A percentile compares a stretch with the other conserved stretches of the same genome.
phyloP scores from a whole-genome alignment of 2,329 filamentous ascomycete genomes.

The Hypoxylon sp. region DNA sequence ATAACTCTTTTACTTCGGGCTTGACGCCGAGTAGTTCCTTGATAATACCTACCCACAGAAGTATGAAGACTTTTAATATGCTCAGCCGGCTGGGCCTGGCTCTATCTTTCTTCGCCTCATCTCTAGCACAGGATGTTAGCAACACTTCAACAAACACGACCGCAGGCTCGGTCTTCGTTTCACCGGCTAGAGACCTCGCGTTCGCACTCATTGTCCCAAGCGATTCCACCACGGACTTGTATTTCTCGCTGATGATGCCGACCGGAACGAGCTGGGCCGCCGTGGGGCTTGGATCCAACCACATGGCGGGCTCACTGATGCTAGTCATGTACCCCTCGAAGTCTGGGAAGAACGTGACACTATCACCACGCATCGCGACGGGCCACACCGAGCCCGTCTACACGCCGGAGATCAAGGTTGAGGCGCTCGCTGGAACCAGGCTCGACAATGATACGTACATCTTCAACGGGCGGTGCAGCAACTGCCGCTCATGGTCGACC shows the following conservation, averaged over 20 bases:
- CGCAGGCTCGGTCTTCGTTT: slow-evolving; percentile 50
- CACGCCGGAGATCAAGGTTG: slow-evolving; percentile 60
- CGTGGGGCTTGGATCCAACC: slow-evolving; percentile 67
- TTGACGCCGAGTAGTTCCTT: slow-evolving; percentile 16
- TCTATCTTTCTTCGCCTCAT: slow-evolving; percentile 25
- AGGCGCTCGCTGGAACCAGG: slow-evolving; percentile 63
- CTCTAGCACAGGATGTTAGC: slow-evolving; percentile 40
- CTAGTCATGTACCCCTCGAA: slow-evolving; percentile 68
- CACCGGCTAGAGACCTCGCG: slow-evolving; percentile 60
- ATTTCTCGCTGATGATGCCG: slow-evolving; percentile 68
- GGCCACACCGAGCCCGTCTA: slow-evolving; percentile 68
- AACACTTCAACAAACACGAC: slow-evolving; percentile 34
- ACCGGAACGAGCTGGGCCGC: slow-evolving; percentile 65
- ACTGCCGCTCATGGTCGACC: slow-evolving; percentile 67
- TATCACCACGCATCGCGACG: slow-evolving; percentile 67
- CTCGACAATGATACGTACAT: slow-evolving; percentile 63
- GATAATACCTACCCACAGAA: slow-evolving; percentile 6
- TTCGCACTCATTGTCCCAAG: slow-evolving; percentile 83
- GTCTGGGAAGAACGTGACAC: slow-evolving; percentile 65
- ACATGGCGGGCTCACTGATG: slow-evolving; percentile 68
- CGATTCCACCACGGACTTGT: slow-evolving; percentile 66
- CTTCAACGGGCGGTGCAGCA: slow-evolving; percentile 67
- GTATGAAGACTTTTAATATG: slow-evolving; percentile 31
- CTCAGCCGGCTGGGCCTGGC: slow-evolving; percentile 46
- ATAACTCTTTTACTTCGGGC: slow-evolving; percentile 2